Base-by-base conservation (phyloP, 176 grass and related monocot genomes). In the Avena atlantica region DNA sequence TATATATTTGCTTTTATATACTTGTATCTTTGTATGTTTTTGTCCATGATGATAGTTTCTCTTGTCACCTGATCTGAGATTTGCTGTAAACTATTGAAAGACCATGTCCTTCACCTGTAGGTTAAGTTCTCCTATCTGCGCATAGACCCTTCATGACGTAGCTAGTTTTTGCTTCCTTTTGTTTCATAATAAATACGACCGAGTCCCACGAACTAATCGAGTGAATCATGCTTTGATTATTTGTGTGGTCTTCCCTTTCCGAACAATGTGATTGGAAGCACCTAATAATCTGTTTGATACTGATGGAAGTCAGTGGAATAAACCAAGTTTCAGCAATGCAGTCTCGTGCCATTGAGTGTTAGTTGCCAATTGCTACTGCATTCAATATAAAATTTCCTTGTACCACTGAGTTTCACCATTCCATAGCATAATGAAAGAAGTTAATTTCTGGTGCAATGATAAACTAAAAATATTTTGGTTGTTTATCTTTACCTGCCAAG, bases 341-440 rank as follows among this genome's bases (percentile, higher is more conserved):
- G 56, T 63, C 24, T 84, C 16, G 16, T 74, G 15, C 9, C 23
- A 75, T 49, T 84, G 55, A 61, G 37, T 74, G 14, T 74, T 84
- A 74, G 16, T 62, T 84, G 23, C 12, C 40, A 49, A 9, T 59
- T 74, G 10, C 44, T 60, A 74, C 58, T 49, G 16, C 21, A 47
- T 73, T 58, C 15, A 44, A 17, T 16, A 73, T 60, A 37, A 61
- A 9, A 29, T 27, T 27, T 75, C 29, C 5, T 56, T 23, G 1
- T 69, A 31, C 67, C 19, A 50, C 2, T 37, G 55, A 70, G 31
- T 63, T 50, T 31, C 23, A 48, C 74, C 82, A 84, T 49, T 48
- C 9, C 44, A 64, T 77, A 76, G 45, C 74, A 60, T 44, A 63
- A 36, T 8, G 14, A 74, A 64, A 79, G 5, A 57, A 16, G 2